Conservation (phyloP, 2,329 filamentous ascomycete genomes). For the Aureobasidium sp. region DNA sequence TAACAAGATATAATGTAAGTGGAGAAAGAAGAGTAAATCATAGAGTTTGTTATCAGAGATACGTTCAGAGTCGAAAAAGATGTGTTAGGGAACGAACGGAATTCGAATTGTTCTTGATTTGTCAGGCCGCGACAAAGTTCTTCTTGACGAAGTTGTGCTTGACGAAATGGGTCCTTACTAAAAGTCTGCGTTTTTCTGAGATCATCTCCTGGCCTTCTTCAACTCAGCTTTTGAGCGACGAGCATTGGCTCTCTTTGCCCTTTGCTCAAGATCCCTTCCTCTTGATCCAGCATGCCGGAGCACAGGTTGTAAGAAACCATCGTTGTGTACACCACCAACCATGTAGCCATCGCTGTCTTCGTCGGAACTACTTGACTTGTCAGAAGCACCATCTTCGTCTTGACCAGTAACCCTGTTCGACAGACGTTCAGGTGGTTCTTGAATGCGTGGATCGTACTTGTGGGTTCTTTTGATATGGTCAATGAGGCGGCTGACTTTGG, state of each 20-base stretch:
- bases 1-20: no score
- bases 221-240: neutral
- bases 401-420: neutral
- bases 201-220: neutral
- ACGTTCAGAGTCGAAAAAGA: no score
- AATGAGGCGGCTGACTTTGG: constrained; percentile 17
- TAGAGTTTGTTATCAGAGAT: no score
- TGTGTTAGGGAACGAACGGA: no score
- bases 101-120: no score
- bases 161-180: no score
- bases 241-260: neutral
- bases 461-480: constrained; percentile 42
- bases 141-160: no score
- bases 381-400: neutral
- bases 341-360: constrained; percentile 34
- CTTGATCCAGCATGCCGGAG: neutral
- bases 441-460: constrained; percentile 27
- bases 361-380: neutral
- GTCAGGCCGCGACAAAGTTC: no score
- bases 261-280: neutral
- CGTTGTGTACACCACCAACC: constrained; percentile 55
- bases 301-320: constrained; percentile 53
- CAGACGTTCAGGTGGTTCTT: constrained; percentile 12
- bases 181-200: neutral
- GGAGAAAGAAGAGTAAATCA: no score